Evolutionary conservation across 257 asterid species (phyloP), one percentile per base, ranked within the genome.

Genomic region (Pogostemon cablin): DNA sequence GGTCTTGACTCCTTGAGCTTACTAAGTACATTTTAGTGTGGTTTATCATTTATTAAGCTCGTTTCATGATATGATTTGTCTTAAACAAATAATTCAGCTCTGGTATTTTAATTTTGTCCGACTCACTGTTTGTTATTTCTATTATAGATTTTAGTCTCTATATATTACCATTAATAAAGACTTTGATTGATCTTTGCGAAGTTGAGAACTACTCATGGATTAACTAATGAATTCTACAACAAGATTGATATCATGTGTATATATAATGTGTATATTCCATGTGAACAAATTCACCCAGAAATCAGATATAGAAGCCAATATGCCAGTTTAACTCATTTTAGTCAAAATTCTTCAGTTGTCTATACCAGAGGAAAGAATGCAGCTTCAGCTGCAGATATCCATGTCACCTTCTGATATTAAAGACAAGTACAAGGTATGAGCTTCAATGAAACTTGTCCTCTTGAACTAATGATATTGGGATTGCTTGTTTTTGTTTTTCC

Each of bases 381-480:
- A 73, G 56, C 78, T 70, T 81, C 88, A 79, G 74, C 73, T 71
- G 84, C 95, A 86, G 73, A 68, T 89, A 10, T 72, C 81, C 17
- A 67, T 95, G 75, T 84, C 90, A 53, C 71, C 77, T 4, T 75
- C 88, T 75, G 95, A 89, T 68, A 72, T 86, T 73, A 95, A 83
- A 81, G 85, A 78, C 39, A 78, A 78, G 62, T 95, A 95, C 57
- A 89, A 89, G 95, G 96, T 89, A 82, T 39, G 69, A 52, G 39
- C 69, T 72, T 56, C 74, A 20, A 4, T 63, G 56, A 72, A 60
- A 44, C 52, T 69, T 67, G 11, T 32, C 44, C 56, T 67, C 43
- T 39, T 35, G 56, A 62, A 73, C 49, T 44, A 17, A 12, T 64
- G 46, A 7, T 68, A 68, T 39, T 4, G 3, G 20, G 65, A 77